A percentile compares a stretch with the other conserved stretches of the same genome.
Evolutionary conservation across 2,329 filamentous ascomycete species (phyloP).

Genomic region (Blastomyces emzantsi): DNA sequence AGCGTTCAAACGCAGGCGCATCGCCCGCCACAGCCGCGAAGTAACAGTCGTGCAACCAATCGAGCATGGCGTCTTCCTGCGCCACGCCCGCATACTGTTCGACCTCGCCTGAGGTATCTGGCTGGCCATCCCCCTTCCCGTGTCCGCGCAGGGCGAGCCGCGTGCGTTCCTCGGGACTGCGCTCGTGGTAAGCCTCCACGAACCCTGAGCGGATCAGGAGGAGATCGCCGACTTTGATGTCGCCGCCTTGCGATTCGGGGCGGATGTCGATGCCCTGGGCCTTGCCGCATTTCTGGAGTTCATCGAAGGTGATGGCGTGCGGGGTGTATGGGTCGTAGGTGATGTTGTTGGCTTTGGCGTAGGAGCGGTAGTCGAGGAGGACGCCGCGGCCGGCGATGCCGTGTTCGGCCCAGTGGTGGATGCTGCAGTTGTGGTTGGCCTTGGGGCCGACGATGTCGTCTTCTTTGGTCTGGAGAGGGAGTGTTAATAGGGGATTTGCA

Average conservation of each 20-base stretch:
- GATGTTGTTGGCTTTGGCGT: conserved; percentile 44
- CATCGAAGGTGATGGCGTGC: conserved; percentile 45
- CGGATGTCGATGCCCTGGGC: conserved; percentile 55
- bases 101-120: conserved; percentile 26
- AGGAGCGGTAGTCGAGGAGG: conserved; percentile 38
- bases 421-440: conserved; percentile 33
- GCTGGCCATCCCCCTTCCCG: background rate
- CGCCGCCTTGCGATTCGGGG: conserved; percentile 44
- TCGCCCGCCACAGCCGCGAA: conserved; percentile 60
- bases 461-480: conserved; percentile 23
- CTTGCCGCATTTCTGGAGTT: conserved; percentile 51
- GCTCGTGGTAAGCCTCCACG: conserved; percentile 49
- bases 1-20: conserved; percentile 54
- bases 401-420: conserved; percentile 36
- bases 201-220: conserved; percentile 57
- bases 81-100: conserved; percentile 43
- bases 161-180: conserved; percentile 28
- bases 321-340: conserved; percentile 45
- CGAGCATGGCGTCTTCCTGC: conserved; percentile 48
- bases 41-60: conserved; percentile 61
- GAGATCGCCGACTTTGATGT: conserved; percentile 54
- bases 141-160: conserved; percentile 25
- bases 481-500: conserved; percentile 5
- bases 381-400: conserved; percentile 37
- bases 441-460: conserved; percentile 28